phyloP scores from a whole-genome alignment of 352 stramenopile genomes.

The Pythium folliculosum region DNA sequence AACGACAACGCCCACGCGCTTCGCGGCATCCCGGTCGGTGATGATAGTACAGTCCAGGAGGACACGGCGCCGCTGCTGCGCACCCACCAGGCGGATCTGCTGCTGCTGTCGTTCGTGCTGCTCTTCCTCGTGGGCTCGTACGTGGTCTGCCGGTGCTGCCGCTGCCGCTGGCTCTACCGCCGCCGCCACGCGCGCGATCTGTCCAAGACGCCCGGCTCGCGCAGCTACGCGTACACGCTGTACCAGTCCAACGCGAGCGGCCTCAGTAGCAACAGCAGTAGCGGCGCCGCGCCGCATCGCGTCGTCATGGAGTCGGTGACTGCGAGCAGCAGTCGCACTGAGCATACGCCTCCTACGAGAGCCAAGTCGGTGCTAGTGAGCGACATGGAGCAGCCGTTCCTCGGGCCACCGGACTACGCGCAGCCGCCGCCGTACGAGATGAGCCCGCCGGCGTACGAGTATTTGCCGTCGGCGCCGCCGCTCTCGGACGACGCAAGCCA shows the following conservation, averaged over 20 bases:
- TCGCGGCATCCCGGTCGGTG: neutral
- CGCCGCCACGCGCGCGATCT: neutral
- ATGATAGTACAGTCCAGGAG: neutral
- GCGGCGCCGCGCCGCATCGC: neutral
- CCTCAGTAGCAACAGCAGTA: neutral
- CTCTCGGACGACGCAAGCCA: conserved; percentile 36
- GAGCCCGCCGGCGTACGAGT: conserved; percentile 50
- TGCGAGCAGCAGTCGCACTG: neutral
- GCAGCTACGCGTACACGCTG: conserved; percentile 15
- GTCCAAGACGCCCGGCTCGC: neutral
- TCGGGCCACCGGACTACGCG: conserved; percentile 43
- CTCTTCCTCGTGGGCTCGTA: conserved; percentile 54
- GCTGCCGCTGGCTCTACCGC: conserved; percentile 32
- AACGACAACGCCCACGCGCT: neutral
- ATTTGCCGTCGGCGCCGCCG: conserved; percentile 68
- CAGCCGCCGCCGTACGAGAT: conserved; percentile 37
- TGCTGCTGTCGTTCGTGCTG: conserved; percentile 44
- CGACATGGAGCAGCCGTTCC: conserved; percentile 73
- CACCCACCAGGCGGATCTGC: conserved; percentile 36
- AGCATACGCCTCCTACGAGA: conserved; percentile 1
- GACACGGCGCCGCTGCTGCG: conserved; percentile 19
- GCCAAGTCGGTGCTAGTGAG: conserved; percentile 36
- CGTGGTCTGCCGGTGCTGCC: conserved; percentile 55
- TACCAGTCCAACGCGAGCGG: conserved; percentile 18
- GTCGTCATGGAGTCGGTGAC: conserved; percentile 20